Percentiles rank a stretch among this genome's conserved stretches.
phyloP scores from a whole-genome alignment of 129 eudicot genomes.

The Flaveria ramosissima region DNA sequence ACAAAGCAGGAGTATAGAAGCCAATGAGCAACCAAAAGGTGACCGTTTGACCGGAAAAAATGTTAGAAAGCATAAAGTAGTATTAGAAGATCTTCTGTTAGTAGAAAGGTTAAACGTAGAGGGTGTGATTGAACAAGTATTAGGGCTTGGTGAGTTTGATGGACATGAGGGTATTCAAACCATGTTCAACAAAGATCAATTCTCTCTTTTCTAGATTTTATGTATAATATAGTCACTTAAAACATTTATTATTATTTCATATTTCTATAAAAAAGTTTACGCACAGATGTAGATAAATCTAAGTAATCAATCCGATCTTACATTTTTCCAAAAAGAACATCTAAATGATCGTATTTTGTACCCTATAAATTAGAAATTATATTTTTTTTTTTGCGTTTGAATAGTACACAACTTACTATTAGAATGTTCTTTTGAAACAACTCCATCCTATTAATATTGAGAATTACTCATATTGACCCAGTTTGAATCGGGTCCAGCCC shows the following conservation, averaged over 20 bases:
- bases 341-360: too few species aligned
- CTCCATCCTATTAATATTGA: too few species aligned
- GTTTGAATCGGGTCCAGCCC: too few species aligned
- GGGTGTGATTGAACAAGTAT: conserved; percentile 37
- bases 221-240: not conserved
- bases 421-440: too few species aligned
- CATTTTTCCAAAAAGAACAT: too few species aligned
- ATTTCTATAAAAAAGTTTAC: not conserved
- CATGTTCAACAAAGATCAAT: conserved; percentile 39
- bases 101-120: conserved; percentile 30
- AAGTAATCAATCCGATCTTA: too few species aligned
- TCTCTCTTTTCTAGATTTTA: conserved; percentile 28
- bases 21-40: conserved; percentile 5
- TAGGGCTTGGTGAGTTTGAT: conserved; percentile 56
- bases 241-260: not conserved
- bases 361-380: too few species aligned
- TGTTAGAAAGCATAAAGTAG: conserved; percentile 2
- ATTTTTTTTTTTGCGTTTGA: too few species aligned
- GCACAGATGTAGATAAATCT: too few species aligned
- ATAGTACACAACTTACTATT: too few species aligned
- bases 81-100: conserved; percentile 35
- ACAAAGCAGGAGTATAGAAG: not conserved
- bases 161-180: conserved; percentile 53
- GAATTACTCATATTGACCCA: too few species aligned
- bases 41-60: conserved; percentile 12